Conservation (phyloP, 1,284 basidiomycete genomes). For the Boletus semigastroideus region DNA sequence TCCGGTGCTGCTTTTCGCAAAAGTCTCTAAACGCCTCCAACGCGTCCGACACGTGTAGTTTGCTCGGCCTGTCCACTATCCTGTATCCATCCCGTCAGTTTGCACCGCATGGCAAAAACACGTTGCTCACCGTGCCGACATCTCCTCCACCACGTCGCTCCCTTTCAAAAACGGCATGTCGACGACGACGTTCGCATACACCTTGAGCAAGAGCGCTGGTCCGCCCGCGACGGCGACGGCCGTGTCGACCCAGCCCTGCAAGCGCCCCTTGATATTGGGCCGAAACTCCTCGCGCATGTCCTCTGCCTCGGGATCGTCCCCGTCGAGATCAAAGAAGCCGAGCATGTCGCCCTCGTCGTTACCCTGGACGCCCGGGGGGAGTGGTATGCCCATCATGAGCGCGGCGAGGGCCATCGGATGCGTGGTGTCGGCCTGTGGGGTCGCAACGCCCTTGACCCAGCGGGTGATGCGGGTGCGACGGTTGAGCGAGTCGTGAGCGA, state of each 20-base stretch:
- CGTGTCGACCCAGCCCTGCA: conserved; percentile 53
- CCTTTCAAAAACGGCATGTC: conserved; percentile 57
- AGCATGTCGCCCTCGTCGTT: conserved; percentile 43
- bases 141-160: conserved; percentile 52
- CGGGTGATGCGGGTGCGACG: conserved; percentile 47
- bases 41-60: conserved; percentile 49
- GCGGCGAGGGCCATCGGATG: conserved; percentile 62
- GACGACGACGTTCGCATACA: conserved; percentile 44
- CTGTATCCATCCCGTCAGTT: conserved; percentile 29
- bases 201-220: conserved; percentile 33
- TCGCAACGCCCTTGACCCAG: conserved; percentile 53
- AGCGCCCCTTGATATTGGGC: conserved; percentile 53
- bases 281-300: conserved; percentile 59
- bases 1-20: conserved; percentile 42
- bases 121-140: conserved; percentile 45
- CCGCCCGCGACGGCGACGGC: conserved; percentile 39
- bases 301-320: conserved; percentile 53
- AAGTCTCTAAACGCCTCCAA: conserved; percentile 49
- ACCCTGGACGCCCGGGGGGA: conserved; percentile 35
- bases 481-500: conserved; percentile 36
- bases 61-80: conserved; percentile 52
- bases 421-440: conserved; percentile 38
- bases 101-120: neutral
- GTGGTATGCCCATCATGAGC: conserved; percentile 66
- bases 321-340: conserved; percentile 52